phyloP scores from a whole-genome alignment of 2,329 filamentous ascomycete species.

The Phoma sp. region DNA sequence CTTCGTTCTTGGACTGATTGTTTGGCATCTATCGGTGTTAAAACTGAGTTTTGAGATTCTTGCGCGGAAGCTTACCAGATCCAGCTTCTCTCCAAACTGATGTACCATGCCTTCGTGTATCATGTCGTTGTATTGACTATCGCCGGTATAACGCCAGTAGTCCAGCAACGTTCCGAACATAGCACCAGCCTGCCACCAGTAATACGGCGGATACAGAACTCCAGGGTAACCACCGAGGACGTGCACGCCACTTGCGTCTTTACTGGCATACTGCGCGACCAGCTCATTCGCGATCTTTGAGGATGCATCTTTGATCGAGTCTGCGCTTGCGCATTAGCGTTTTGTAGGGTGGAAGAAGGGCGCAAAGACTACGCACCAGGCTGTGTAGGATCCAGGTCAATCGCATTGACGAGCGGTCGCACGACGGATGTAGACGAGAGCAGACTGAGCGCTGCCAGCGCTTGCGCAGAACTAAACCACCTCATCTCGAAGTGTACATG shows the following conservation, averaged over 20 bases:
- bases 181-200: conserved; percentile 76
- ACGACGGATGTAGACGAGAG: conserved; percentile 25
- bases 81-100: conserved; percentile 40
- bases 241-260: conserved; percentile 53
- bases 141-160: conserved; percentile 84
- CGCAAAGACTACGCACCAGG: conserved; percentile 20
- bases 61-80: conserved; percentile 28
- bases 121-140: conserved; percentile 72
- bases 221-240: conserved; percentile 52
- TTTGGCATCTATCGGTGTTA: conserved; percentile 35
- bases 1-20: conserved; percentile 50
- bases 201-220: conserved; percentile 57
- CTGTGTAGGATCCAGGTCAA: conserved; percentile 35
- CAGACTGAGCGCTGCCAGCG: conserved; percentile 36
- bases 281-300: conserved; percentile 55
- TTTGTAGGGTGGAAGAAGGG: background rate
- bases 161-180: conserved; percentile 75
- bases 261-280: conserved; percentile 60
- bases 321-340: conserved; percentile 24
- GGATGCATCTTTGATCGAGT: conserved; percentile 56
- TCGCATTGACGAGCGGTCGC: conserved; percentile 26
- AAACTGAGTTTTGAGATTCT: background rate
- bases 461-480: conserved; percentile 34
- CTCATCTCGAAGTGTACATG: conserved; percentile 32
- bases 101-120: conserved; percentile 57